Percentiles rank a stretch among this genome's conserved stretches.
phyloP scores from a whole-genome alignment of 2,329 filamentous ascomycete species.

The Claviceps quebecensis region DNA sequence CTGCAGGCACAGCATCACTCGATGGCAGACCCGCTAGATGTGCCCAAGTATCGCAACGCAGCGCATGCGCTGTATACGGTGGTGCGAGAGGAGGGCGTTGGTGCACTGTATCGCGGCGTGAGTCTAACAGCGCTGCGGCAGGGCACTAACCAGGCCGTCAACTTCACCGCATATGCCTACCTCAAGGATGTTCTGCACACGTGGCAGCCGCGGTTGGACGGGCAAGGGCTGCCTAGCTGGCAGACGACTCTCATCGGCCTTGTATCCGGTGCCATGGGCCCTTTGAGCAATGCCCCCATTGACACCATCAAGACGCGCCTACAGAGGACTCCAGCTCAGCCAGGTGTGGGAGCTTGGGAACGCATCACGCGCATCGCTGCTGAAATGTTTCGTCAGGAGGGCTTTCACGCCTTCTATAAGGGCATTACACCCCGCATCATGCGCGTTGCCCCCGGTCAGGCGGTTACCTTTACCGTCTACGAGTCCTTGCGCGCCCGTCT shows the following conservation, averaged over 20 bases:
- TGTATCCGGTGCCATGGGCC: conserved; percentile 86
- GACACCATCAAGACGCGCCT: conserved; percentile 97
- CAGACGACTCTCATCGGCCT: conserved; percentile 87
- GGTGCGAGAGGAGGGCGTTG: conserved; percentile 75
- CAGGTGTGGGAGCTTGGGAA: conserved; percentile 65
- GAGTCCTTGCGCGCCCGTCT: conserved; percentile 62
- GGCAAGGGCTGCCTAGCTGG: conserved; percentile 58
- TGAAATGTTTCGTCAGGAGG: conserved; percentile 84
- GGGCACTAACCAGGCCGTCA: conserved; percentile 94
- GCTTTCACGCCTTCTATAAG: conserved; percentile 92
- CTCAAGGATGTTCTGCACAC: conserved; percentile 68
- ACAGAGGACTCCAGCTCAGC: conserved; percentile 74
- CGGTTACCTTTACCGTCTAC: conserved; percentile 62
- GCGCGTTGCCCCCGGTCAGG: conserved; percentile 93
- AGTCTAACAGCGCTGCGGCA: conserved; percentile 85
- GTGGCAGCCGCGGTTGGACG: conserved; percentile 51
- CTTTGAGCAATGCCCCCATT: conserved; percentile 91
- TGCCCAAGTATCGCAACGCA: conserved; percentile 95
- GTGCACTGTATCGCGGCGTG: conserved; percentile 84
- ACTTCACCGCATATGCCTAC: conserved; percentile 96
- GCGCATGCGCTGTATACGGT: conserved; percentile 76
- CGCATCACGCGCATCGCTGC: conserved; percentile 66
- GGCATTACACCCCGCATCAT: conserved; percentile 96
- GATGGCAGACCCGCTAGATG: conserved; percentile 89
- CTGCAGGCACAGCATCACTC: conserved; percentile 96